These are phyloP conservation scores for Lathyrus tuberosus DNA, from an alignment of 306 rosid species.

Conservation along the genomic window DNA sequence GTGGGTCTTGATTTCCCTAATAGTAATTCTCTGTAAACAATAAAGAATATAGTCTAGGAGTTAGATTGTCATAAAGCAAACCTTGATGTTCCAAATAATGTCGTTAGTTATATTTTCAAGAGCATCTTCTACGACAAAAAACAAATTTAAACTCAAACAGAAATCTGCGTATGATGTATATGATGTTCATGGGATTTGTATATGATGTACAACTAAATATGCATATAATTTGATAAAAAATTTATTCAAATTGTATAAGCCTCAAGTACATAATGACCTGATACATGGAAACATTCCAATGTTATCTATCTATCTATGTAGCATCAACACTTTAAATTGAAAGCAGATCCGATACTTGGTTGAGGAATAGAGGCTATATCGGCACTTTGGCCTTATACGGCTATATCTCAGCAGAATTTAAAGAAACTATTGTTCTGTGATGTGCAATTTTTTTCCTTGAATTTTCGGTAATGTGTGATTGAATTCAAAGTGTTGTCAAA, in stretches of 20 bases:
- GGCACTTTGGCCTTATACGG: too few relatives aligned
- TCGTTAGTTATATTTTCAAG: background rate
- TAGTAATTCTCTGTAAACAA: conserved; percentile 59
- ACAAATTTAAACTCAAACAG: background rate
- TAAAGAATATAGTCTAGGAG: conserved; percentile 25
- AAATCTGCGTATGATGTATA: background rate
- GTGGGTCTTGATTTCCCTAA: conserved; percentile 78
- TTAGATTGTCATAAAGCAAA: conserved; percentile 34
- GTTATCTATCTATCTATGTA: background rate
- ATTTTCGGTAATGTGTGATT: too few relatives aligned
- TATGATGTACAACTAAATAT: background rate
- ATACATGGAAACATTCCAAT: conserved; percentile 2
- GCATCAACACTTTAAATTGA: too few relatives aligned
- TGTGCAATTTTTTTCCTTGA: too few relatives aligned
- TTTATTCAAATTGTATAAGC: background rate
- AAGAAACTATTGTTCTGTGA: too few relatives aligned
- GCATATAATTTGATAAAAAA: background rate
- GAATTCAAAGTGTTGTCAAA: too few relatives aligned
- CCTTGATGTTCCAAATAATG: too few relatives aligned
- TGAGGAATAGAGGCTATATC: too few relatives aligned
- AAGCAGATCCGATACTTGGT: too few relatives aligned
- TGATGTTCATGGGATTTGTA: background rate
- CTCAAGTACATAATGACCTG: conserved; percentile 2
- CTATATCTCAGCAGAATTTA: too few relatives aligned
- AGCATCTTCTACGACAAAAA: background rate